Conservation (phyloP, 768 basidiomycete genomes). For the Sporobolomyces pararoseus region DNA sequence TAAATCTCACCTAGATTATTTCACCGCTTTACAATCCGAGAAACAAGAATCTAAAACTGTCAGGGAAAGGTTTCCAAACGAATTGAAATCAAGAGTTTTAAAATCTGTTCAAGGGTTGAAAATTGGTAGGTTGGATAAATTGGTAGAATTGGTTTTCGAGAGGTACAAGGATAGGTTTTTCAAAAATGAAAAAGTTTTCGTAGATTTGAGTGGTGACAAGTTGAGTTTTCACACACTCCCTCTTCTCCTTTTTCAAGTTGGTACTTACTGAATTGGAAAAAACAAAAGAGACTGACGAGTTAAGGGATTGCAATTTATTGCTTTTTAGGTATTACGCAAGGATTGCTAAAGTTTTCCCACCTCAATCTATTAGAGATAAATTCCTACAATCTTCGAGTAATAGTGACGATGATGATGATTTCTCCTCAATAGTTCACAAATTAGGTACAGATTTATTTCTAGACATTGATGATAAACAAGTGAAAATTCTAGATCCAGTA, state of each 20-base stretch:
- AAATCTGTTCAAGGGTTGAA: constrained; percentile 97
- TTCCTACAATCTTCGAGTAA: too few relatives aligned
- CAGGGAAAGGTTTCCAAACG: constrained; percentile 86
- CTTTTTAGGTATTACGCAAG: constrained; percentile 70
- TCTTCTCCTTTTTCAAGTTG: neutral
- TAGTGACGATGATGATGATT: constrained; percentile 57
- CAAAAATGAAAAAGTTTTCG: constrained; percentile 78
- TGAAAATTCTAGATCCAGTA: constrained; percentile 69
- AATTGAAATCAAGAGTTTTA: constrained; percentile 85
- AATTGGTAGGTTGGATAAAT: constrained; percentile 87
- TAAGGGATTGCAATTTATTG: constrained; percentile 6
- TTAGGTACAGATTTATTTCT: constrained; percentile 79
- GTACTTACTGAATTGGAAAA: too few relatives aligned
- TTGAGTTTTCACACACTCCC: constrained; percentile 50
- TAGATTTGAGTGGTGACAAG: constrained; percentile 85
- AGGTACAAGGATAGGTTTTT: constrained; percentile 96
- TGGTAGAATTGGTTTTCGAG: constrained; percentile 91
- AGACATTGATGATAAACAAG: constrained; percentile 67
- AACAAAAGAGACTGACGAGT: too few relatives aligned
- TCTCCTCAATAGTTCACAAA: constrained; percentile 57
- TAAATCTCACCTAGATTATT: constrained; percentile 88
- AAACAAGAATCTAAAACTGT: constrained; percentile 80
- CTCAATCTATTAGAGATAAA: constrained; percentile 47
- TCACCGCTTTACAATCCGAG: constrained; percentile 88
- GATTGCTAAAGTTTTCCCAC: constrained; percentile 70